Evolutionary conservation across 805 yeast genomes (phyloP).

Genomic region (Metschnikowia reukaufii): DNA sequence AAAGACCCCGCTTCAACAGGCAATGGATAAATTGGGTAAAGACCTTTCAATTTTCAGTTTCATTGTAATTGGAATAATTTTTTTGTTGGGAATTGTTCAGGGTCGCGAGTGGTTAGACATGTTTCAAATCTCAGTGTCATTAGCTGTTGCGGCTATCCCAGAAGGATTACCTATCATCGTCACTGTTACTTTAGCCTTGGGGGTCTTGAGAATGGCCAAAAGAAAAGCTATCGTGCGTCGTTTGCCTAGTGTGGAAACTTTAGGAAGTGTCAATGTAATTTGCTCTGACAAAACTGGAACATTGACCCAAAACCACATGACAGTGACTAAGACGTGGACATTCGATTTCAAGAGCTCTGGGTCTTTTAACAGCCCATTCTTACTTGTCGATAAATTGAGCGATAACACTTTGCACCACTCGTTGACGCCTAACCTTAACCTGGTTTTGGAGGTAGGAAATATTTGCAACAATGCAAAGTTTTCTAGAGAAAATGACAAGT

Average conservation of each 20-base stretch:
- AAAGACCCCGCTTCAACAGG: slow-evolving; percentile 91
- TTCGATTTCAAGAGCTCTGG: slow-evolving; percentile 51
- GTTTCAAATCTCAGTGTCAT: slow-evolving; percentile 95
- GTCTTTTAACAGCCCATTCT: slow-evolving; percentile 38
- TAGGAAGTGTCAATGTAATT: slow-evolving; percentile 91
- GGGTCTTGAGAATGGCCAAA: slow-evolving; percentile 94
- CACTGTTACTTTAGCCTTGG: slow-evolving; percentile 93
- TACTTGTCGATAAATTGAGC: slow-evolving; percentile 48
- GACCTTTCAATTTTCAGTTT: slow-evolving; percentile 85
- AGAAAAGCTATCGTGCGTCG: slow-evolving; percentile 92
- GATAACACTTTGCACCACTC: slow-evolving; percentile 42
- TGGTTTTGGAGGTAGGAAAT: slow-evolving; percentile 63
- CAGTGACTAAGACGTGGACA: slow-evolving; percentile 82
- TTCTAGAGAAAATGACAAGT: slow-evolving; percentile 66
- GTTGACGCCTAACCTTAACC: slow-evolving; percentile 54
- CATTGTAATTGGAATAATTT: slow-evolving; percentile 85
- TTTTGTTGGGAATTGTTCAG: slow-evolving; percentile 84
- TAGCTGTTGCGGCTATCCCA: slow-evolving; percentile 99
- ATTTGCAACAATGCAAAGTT: slow-evolving; percentile 74
- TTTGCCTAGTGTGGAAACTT: slow-evolving; percentile 91
- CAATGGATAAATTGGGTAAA: slow-evolving; percentile 95
- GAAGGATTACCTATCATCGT: slow-evolving; percentile 98
- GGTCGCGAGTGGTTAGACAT: slow-evolving; percentile 96
- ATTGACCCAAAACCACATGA: slow-evolving; percentile 87
- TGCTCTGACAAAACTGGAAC: slow-evolving; percentile 93